These are phyloP conservation scores for Geosmithia morbida DNA, from an alignment of 2,329 filamentous ascomycete genomes.

Conservation along the genomic window DNA sequence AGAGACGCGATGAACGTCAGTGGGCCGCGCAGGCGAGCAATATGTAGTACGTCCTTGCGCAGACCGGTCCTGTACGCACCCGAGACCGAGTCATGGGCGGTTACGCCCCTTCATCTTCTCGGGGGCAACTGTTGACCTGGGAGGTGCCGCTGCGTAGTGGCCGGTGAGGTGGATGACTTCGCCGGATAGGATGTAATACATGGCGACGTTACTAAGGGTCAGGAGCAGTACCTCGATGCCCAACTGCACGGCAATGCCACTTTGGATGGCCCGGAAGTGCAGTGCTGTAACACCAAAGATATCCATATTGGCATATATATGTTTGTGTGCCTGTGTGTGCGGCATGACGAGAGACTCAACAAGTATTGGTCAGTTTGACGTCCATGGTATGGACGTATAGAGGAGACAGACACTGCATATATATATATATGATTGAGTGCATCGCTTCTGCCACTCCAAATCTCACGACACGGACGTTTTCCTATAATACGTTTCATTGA, in stretches of 20 bases:
- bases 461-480: too few relatives aligned
- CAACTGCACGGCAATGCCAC: conserved; percentile 14
- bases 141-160: conserved; percentile 25
- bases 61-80: conserved; percentile 34
- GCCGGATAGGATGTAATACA: conserved; percentile 28
- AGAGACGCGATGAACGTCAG: conserved; percentile 27
- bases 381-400: too few relatives aligned
- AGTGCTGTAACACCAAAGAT: too few relatives aligned
- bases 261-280: conserved; percentile 27
- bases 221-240: conserved; percentile 8
- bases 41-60: conserved; percentile 35
- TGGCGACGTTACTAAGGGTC: conserved; percentile 16
- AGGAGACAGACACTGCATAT: too few relatives aligned
- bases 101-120: conserved; percentile 21
- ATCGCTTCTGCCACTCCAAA: too few relatives aligned
- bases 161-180: conserved; percentile 15
- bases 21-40: conserved; percentile 29
- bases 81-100: conserved; percentile 26
- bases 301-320: too few relatives aligned
- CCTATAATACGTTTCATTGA: too few relatives aligned
- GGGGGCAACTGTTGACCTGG: conserved; percentile 25
- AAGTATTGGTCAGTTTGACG: too few relatives aligned
- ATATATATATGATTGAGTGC: too few relatives aligned
- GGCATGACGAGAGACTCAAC: too few relatives aligned
- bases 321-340: too few relatives aligned